phyloP scores from a whole-genome alignment of 768 basidiomycete genomes.

The Leucocoprinus birnbaumii region DNA sequence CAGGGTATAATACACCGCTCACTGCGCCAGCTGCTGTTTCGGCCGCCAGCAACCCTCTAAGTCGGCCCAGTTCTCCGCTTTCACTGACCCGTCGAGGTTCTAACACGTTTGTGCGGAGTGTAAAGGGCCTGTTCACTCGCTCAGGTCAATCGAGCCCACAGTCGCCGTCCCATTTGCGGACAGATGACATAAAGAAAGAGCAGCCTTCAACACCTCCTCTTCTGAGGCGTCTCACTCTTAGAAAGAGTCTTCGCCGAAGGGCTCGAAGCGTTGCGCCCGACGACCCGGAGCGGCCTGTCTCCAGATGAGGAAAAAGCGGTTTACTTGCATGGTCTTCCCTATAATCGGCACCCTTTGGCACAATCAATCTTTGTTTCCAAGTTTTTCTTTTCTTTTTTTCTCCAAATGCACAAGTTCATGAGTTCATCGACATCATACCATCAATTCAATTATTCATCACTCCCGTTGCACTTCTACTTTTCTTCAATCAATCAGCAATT shows the following conservation, averaged over 20 bases:
- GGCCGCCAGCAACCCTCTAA: not conserved
- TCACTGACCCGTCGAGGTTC: constrained; percentile 37
- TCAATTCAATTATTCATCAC: too few relatives aligned
- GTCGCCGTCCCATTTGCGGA: not conserved
- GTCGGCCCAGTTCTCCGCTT: constrained; percentile 12
- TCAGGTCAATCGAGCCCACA: not conserved
- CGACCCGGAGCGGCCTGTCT: not conserved
- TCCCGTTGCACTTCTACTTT: not conserved
- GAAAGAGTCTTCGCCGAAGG: constrained; percentile 2
- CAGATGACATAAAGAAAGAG: not conserved
- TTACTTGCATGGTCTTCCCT: too few relatives aligned
- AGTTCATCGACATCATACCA: not conserved
- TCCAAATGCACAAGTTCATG: not conserved
- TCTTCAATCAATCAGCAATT: not conserved
- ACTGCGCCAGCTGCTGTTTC: not conserved
- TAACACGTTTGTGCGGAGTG: constrained; percentile 52
- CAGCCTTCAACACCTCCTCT: not conserved
- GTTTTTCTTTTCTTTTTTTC: not conserved
- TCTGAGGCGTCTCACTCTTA: not conserved
- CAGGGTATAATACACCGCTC: not conserved
- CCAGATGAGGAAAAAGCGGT: too few relatives aligned
- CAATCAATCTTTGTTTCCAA: too few relatives aligned
- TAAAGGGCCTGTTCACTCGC: constrained; percentile 50
- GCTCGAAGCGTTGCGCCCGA: constrained; percentile 6
- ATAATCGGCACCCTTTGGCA: too few relatives aligned